Conservation (phyloP, 192 early-diverging fungal species). For the Fimicolochytrium jonesii region DNA sequence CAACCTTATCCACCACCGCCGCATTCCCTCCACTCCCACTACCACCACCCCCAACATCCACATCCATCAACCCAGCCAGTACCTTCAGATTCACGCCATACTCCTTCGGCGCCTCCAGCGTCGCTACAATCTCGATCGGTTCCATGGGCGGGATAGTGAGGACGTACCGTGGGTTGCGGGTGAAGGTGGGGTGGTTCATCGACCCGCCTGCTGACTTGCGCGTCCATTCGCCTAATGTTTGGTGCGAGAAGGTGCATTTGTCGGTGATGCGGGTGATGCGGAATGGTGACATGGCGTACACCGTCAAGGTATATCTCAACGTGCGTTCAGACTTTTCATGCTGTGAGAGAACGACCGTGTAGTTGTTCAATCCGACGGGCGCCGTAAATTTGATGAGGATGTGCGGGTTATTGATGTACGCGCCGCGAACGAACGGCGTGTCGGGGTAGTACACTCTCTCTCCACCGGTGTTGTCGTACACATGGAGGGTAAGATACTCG, state of each 20-base stretch:
- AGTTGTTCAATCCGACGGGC: constrained; percentile 49
- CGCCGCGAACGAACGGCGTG: constrained; percentile 61
- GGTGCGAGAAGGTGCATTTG: constrained; percentile 17
- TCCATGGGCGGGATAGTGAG: constrained; percentile 52
- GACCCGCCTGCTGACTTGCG: constrained; percentile 74
- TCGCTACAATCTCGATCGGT: constrained; percentile 31
- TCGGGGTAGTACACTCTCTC: constrained; percentile 65
- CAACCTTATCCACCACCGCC: constrained; percentile 54
- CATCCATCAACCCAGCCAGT: too few relatives aligned
- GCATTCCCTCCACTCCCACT: constrained; percentile 42
- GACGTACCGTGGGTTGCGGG: constrained; percentile 77
- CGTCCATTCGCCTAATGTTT: constrained; percentile 67
- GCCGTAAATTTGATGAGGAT: constrained; percentile 61
- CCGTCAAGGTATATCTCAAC: constrained; percentile 74
- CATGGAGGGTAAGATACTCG: constrained; percentile 84
- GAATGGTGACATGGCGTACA: constrained; percentile 62
- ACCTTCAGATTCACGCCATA: constrained; percentile 66
- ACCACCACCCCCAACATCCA: constrained; percentile 69
- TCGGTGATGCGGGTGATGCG: constrained; percentile 30
- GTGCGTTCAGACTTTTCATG: constrained; percentile 58
- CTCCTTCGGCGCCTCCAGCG: constrained; percentile 64
- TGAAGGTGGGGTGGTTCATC: constrained; percentile 59
- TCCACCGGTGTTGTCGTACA: constrained; percentile 68
- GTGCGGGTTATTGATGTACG: constrained; percentile 85
- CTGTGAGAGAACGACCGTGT: constrained; percentile 80